phyloP scores from a whole-genome alignment of 2,329 filamentous ascomycete species.

The Apiospora kogelbergensis region DNA sequence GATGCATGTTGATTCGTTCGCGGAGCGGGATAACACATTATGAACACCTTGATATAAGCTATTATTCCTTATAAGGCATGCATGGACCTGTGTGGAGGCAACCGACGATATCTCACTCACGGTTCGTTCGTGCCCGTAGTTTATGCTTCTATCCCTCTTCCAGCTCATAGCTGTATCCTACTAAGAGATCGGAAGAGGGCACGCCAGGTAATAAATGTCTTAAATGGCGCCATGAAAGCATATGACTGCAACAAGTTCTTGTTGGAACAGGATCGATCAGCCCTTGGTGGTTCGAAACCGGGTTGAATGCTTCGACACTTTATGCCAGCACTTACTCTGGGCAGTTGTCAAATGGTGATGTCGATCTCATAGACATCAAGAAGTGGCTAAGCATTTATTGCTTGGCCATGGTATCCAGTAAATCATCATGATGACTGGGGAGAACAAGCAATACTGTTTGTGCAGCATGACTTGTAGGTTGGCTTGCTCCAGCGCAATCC shows the following conservation, averaged over 20 bases:
- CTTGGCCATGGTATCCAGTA: neutral
- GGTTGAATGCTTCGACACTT: neutral
- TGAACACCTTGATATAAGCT: neutral
- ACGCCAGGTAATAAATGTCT: neutral
- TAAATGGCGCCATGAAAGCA: neutral
- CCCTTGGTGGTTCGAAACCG: neutral
- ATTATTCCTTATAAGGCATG: neutral
- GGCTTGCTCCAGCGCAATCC: neutral
- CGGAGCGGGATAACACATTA: neutral
- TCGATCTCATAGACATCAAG: neutral
- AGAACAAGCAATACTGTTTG: neutral
- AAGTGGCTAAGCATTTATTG: neutral
- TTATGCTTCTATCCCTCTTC: neutral
- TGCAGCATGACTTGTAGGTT: neutral
- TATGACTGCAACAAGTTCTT: neutral
- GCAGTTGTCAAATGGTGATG: neutral
- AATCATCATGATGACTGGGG: neutral
- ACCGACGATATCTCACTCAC: neutral
- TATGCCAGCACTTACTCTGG: neutral
- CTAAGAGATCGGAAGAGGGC: neutral
- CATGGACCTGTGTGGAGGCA: neutral
- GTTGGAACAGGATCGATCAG: neutral
- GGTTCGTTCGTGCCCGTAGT: too few relatives aligned
- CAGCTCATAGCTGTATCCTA: neutral
- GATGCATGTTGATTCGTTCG: neutral